Base-by-base conservation (phyloP, 108 stramenopile genomes). In the Skeletonema tropicum region DNA sequence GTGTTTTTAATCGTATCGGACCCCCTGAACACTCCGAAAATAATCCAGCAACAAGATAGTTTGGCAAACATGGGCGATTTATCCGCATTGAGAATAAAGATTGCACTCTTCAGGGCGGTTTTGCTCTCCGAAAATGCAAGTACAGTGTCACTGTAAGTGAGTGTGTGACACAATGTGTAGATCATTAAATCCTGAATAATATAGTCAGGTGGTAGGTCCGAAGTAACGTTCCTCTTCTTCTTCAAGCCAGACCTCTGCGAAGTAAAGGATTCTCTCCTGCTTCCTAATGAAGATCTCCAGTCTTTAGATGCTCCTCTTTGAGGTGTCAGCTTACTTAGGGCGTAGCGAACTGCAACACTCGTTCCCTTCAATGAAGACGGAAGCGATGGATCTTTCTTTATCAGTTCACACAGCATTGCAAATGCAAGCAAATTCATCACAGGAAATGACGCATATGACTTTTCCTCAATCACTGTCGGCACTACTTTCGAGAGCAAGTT, bases 21-120 rank as follows among this genome's bases (percentile, higher is more conserved):
- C 3, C 31, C 45, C 33, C 25, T 19, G 3, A 33, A 36, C 32
- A 72, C 35, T 35, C 61, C 38, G 17, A 39, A 63, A 0, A 72
- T 17, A 17, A 72, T 63, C 46, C 71, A 72, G 39, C 60, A 63
- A 49, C 71, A 63, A 48, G 71, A 57, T 41, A 36, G 35, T 36
- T 46, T 25, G 2, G 15, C 15, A 33, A 72, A 72, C 15, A 30
- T 21, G 10, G 17, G 45, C 9, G 42, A n/a, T 31, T 62, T 6
- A 3, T 72, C 62, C 4, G 12, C 13, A 8, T 3, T 48, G 9
- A 72, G 62, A 14, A 45, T 26, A 17, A 21, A 23, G 1, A 48
- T 21, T 30, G 61, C 49, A 48, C 33, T 29, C n/a, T 61, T 62
- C 12, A 72, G 26, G 6, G 55, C 35, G 13, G 19, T 63, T 21